Evolutionary conservation across 2,329 filamentous ascomycete genomes (phyloP).

Genomic region (Penicillium palitans): DNA sequence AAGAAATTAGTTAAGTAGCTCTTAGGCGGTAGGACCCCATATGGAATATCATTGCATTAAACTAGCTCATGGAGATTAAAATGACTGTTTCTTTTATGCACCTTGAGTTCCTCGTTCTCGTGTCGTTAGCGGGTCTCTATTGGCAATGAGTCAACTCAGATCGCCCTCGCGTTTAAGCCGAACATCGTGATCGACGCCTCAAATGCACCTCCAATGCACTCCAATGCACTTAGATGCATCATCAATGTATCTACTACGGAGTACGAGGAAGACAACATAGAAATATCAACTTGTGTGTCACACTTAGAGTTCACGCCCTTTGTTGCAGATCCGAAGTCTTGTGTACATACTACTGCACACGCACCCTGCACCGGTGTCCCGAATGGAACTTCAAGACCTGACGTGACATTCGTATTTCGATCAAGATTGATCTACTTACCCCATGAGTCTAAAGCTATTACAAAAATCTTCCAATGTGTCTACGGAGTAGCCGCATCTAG

Average conservation of each 20-base stretch:
- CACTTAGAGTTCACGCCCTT: constrained; percentile 9
- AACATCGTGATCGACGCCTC: constrained; percentile 7
- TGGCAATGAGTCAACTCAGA: constrained; percentile 2
- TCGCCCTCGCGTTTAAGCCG: neutral
- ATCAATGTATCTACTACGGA: neutral
- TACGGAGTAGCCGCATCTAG: neutral
- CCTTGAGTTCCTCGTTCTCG: neutral
- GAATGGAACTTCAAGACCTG: neutral
- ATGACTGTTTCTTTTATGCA: neutral
- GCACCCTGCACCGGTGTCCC: neutral
- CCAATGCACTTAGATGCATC: neutral
- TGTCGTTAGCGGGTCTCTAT: neutral
- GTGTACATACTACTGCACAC: neutral
- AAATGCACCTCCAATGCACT: neutral
- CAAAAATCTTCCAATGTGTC: neutral
- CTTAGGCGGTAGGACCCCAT: neutral
- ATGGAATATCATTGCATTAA: neutral
- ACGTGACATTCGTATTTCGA: neutral
- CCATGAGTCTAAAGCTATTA: neutral
- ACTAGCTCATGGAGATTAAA: neutral
- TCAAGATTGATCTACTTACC: neutral
- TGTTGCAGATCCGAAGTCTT: neutral
- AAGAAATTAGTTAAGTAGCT: neutral
- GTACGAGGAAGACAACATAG: neutral
- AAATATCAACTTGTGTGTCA: neutral